Evolutionary conservation across 768 basidiomycete genomes (phyloP), one percentile per base, ranked within the genome.

Genomic region (Suillus fuscotomentosus): DNA sequence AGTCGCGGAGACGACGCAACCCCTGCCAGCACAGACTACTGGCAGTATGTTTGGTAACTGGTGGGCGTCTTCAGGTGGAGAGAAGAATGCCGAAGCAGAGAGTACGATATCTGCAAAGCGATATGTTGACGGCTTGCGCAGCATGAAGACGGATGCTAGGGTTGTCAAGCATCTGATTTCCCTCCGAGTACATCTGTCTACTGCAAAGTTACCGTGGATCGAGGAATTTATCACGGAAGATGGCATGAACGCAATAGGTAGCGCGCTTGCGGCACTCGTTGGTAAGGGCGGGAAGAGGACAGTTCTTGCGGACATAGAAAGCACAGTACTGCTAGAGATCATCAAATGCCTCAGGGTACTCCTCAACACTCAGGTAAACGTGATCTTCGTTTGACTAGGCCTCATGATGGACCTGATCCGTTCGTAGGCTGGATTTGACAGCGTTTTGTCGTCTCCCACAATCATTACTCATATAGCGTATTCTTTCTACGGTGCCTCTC

Each of bases 171-270:
- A 92, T 69, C 79, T 97, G 2, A 90, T 94, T 50, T 87, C 89
- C 1, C 80, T 98, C 20, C 87, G 95, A 3, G 91, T 95, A 0
- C 91, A 94, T 70, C 79, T 97, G 1, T 92, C 94, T 3, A 95
- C 94, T 0, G 92, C 90, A 0, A 88, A 87, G 64, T 65, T 95
- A 14, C 76, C 81, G 3, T 96, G 94, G 86, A 87, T 95, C 59
- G 82, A 88, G 68, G 86, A 88, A 42, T 97, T 97, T 71, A 79
- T 81, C 1, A 70, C 74, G 0, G 86, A 87, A 66, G 81, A 84
- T 41, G 95, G 95, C 0, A 76, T 95, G 62, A 85, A 86, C 60
- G 82, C 78, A 3, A 75, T 98, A 13, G 84, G 84, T 15, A 75
- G 73, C 15, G 68, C 91, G 11, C 77, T 96, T 24, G 82, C 84